Evolutionary conservation across 345 rosid genomes (phyloP).

Genomic region (Mangifera indica): DNA sequence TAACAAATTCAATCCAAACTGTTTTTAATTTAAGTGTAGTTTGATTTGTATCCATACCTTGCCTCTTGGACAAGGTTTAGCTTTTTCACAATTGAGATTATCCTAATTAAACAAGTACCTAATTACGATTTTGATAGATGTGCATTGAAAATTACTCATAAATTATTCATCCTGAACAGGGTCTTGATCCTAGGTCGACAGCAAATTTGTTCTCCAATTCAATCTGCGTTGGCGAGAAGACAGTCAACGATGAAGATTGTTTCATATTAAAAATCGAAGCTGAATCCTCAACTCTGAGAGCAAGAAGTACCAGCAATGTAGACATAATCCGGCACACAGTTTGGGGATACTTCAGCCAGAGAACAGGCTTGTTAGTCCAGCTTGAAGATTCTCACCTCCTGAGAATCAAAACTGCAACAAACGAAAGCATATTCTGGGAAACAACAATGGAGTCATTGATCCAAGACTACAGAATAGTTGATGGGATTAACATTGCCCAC

Average conservation of each 20-base stretch:
- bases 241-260: conserved; percentile 67
- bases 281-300: conserved; percentile 47
- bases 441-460: conserved; percentile 82
- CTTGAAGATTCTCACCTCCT: conserved; percentile 83
- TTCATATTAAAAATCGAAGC: conserved; percentile 77
- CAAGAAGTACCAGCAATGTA: conserved; percentile 69
- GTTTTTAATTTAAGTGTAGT: no score
- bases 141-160: not conserved
- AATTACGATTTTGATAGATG: not conserved
- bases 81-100: not conserved
- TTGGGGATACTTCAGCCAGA: conserved; percentile 92
- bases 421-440: conserved; percentile 75
- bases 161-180: conserved; percentile 40
- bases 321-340: conserved; percentile 79
- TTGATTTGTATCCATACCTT: no score
- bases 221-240: conserved; percentile 70
- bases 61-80: no score
- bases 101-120: not conserved
- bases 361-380: conserved; percentile 74
- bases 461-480: conserved; percentile 70
- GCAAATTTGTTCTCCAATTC: conserved; percentile 68
- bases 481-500: conserved; percentile 82
- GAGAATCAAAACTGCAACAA: conserved; percentile 52
- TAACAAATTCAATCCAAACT: no score
- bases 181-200: conserved; percentile 83